Base-by-base conservation (phyloP, 2,329 filamentous ascomycete genomes). In the Pyrenophora teres region DNA sequence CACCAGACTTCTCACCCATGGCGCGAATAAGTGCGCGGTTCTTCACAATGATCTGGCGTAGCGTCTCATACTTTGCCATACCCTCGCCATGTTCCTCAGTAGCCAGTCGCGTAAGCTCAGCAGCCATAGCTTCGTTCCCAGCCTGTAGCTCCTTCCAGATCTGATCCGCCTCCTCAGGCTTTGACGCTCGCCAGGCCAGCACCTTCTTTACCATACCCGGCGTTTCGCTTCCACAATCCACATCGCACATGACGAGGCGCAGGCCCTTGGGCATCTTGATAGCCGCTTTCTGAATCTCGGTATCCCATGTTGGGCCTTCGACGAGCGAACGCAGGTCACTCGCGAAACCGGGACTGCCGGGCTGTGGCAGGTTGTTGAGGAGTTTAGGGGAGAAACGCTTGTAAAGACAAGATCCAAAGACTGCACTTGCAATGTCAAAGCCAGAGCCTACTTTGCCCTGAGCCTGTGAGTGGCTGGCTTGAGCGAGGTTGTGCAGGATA, bases 381-480 rank as follows among this genome's bases (percentile, higher is more conserved):
- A 96, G 80, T 0, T 81, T 78, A 0, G 94, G 92, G 0, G 90
- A 93, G 78, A 99, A 99, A n/a, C 94, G 87, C 16, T 88, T 84
- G 80, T 99, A 99, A 9, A 89, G 80, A 71, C 91, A 96, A 13
- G 90, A 92, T 13, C 94, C 94, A 73, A 91, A 97, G 13, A 96
- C 91, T 15, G 94, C 94, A 21, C 89, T 87, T 0, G 93, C 94
- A 45, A 99, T 89, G 71, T 99, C 94, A 72, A 99, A 99, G 16
- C 94, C 94, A 0, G 89, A 94, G 42, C 94, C 94, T 15, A 99
- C 87, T 75, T 99, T 99, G 19, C 94, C 94, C 77, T 99, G 94
- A 0, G 94, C 94, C 1, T 93, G 91, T 70, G 93, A 97, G 77
- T 99, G 94, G 3, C 91, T 88, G 1, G 90, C 89, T 78, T 99